Evolutionary conservation across 805 yeast species (phyloP).

Genomic region (Nakazawaea ishiwadae): DNA sequence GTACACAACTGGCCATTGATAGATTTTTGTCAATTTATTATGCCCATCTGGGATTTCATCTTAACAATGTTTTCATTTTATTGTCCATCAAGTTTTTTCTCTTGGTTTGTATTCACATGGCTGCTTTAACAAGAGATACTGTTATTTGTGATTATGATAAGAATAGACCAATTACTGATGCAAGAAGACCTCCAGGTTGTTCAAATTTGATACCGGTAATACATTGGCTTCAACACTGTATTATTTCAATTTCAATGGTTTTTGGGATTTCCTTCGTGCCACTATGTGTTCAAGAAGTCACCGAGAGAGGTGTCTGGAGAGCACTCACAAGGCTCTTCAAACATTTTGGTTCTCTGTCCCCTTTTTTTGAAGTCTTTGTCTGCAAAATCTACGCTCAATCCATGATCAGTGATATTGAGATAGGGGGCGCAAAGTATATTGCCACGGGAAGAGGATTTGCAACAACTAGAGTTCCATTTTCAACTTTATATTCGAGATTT

Average conservation of each 20-base stretch:
- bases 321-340: constrained; percentile 59
- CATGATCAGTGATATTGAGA: constrained; percentile 57
- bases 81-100: constrained; percentile 62
- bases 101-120: constrained; percentile 54
- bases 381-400: constrained; percentile 75
- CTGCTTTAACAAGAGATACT: constrained; percentile 58
- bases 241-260: constrained; percentile 68
- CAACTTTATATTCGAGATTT: constrained; percentile 62
- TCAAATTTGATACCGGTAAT: constrained; percentile 64
- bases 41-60: constrained; percentile 85
- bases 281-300: constrained; percentile 68
- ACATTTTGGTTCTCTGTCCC: constrained; percentile 68
- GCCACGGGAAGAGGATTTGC: constrained; percentile 85
- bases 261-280: constrained; percentile 75
- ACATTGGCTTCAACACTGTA: constrained; percentile 68
- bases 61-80: constrained; percentile 71
- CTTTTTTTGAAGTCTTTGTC: constrained; percentile 75
- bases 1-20: constrained; percentile 73
- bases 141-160: constrained; percentile 57
- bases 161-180: constrained; percentile 55
- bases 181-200: constrained; percentile 65
- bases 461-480: constrained; percentile 63
- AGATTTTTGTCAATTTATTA: constrained; percentile 76
- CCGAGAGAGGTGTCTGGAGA: constrained; percentile 71
- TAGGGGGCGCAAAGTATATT: constrained; percentile 80